phyloP scores from a whole-genome alignment of 169 alveolate genomes.

The Plasmodium knowlesi region DNA sequence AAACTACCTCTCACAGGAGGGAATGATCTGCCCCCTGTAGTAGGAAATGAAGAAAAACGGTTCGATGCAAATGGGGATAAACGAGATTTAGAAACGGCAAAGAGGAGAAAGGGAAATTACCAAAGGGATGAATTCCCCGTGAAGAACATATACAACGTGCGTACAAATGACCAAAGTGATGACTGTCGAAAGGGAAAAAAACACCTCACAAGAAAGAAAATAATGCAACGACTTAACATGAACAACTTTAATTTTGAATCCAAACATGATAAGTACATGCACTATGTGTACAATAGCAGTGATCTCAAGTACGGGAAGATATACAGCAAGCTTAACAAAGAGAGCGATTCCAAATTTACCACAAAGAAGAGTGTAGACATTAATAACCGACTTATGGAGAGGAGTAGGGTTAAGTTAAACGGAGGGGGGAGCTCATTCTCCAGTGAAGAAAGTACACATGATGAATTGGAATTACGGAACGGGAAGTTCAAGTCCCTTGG shows the following conservation, averaged over 20 bases:
- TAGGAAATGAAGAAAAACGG: neutral
- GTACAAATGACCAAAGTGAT: neutral
- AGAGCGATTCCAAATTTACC: neutral
- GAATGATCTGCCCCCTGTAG: neutral
- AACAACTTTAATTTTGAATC: constrained; percentile 7
- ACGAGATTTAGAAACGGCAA: neutral
- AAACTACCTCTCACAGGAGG: neutral
- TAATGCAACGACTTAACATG: constrained; percentile 13
- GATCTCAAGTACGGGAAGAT: constrained; percentile 8
- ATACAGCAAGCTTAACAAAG: constrained; percentile 28
- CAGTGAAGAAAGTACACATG: constrained; percentile 3
- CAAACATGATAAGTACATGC: constrained; percentile 38
- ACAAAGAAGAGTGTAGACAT: constrained; percentile 12
- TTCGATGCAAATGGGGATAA: neutral
- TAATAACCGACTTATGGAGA: constrained; percentile 2
- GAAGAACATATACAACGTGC: neutral
- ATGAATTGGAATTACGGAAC: neutral
- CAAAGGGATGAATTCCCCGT: neutral
- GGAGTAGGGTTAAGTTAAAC: neutral
- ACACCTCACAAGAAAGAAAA: neutral
- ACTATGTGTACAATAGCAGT: constrained; percentile 50
- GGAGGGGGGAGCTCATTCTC: neutral
- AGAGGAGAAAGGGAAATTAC: neutral
- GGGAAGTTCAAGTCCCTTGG: constrained; percentile 3
- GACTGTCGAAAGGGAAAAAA: neutral